These are phyloP conservation scores for Brassica napus DNA, from an alignment of 345 rosid genomes.

Conservation along the genomic window DNA sequence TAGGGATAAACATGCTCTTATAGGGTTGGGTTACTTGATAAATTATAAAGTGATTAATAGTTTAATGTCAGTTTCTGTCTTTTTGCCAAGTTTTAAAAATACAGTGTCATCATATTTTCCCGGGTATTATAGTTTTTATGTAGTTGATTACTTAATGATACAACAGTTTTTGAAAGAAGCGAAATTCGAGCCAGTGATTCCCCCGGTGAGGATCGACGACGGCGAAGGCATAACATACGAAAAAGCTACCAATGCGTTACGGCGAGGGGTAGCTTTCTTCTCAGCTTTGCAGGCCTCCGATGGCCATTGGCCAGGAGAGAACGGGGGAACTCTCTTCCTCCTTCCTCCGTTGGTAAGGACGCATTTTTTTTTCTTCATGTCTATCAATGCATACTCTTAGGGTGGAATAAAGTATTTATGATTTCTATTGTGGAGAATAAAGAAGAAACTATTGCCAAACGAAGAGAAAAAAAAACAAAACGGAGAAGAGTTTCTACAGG, in stretches of 20 bases:
- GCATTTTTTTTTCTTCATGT: background rate
- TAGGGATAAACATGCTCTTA: too few species aligned
- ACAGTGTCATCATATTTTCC: too few species aligned
- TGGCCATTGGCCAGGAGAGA: conserved; percentile 51
- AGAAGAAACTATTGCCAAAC: too few species aligned
- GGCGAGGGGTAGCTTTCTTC: conserved; percentile 31
- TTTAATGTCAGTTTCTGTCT: too few species aligned
- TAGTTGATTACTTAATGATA: too few species aligned
- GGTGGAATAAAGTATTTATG: background rate
- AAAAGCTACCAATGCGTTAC: conserved; percentile 40
- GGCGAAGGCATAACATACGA: conserved; percentile 39
- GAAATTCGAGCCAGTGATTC: conserved; percentile 44
- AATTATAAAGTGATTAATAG: too few species aligned
- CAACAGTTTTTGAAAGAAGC: conserved; percentile 43
- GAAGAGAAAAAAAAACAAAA: too few species aligned
- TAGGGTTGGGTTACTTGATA: too few species aligned
- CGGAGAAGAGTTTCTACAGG: background rate
- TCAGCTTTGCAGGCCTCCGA: conserved; percentile 46
- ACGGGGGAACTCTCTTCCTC: conserved; percentile 41
- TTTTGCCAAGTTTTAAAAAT: too few species aligned
- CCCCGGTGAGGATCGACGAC: conserved; percentile 38
- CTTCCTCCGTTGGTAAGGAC: conserved; percentile 38
- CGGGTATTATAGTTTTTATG: too few species aligned
- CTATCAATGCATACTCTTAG: too few species aligned
- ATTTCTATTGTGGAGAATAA: background rate